Conservation (phyloP, 495 filamentous ascomycete genomes). For the Penicillium verhagenii region DNA sequence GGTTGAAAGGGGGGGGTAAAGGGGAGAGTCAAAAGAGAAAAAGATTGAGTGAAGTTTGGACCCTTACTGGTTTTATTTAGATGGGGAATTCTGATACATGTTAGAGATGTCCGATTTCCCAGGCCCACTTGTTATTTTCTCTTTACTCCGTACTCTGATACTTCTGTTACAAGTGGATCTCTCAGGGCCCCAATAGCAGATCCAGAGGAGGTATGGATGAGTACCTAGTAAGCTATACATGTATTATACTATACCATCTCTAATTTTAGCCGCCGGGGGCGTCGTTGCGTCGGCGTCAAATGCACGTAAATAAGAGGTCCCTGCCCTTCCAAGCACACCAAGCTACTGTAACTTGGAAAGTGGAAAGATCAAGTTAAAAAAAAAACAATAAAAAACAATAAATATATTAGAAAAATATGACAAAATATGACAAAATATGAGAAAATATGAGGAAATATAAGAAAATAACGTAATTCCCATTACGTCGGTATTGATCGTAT, state of each 20-base stretch:
- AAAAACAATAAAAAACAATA: too few species aligned
- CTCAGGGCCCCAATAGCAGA: not conserved
- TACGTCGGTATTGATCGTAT: too few species aligned
- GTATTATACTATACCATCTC: conserved; percentile 30
- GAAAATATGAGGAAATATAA: too few species aligned
- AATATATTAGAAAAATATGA: too few species aligned
- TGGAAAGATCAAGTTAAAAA: too few species aligned
- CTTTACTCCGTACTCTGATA: too few species aligned
- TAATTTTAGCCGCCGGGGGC: conserved; percentile 46
- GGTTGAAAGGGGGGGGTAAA: conserved; percentile 19
- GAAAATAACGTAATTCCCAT: too few species aligned
- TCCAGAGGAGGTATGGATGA: not conserved
- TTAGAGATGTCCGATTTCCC: conserved; percentile 28
- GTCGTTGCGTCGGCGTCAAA: conserved; percentile 41
- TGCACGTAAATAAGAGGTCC: conserved; percentile 34
- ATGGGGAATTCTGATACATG: conserved; percentile 18
- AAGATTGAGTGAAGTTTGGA: conserved; percentile 23
- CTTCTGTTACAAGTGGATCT: too few species aligned
- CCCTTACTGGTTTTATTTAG: conserved; percentile 30
- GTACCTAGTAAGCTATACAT: conserved; percentile 9
- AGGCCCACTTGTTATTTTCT: conserved; percentile 18
- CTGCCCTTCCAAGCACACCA: not conserved
- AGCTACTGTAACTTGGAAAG: not conserved
- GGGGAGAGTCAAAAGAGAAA: conserved; percentile 24
- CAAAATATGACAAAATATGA: too few species aligned